A percentile compares a stretch with the other conserved stretches of the same genome.
These are phyloP conservation scores for Penicillium sp. DNA, from an alignment of 2,329 filamentous ascomycete genomes.

Conservation along the genomic window DNA sequence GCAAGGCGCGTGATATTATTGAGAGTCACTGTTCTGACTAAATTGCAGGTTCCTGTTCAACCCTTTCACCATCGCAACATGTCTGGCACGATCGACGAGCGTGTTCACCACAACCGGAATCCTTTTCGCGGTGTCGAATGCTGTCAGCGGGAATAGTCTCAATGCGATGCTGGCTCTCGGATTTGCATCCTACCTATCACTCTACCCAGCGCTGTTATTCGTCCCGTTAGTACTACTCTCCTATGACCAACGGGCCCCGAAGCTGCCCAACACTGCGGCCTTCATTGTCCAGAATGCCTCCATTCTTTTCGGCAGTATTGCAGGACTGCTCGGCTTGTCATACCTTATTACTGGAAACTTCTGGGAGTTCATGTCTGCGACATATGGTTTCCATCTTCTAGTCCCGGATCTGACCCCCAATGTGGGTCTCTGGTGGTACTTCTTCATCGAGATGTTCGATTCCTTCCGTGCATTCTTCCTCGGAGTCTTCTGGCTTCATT, in stretches of 20 bases:
- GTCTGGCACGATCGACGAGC: conserved; percentile 80
- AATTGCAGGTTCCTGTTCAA: conserved; percentile 78
- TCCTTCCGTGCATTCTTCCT: conserved; percentile 96
- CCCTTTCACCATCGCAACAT: conserved; percentile 86
- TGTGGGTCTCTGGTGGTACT: conserved; percentile 98
- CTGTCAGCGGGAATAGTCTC: conserved; percentile 65
- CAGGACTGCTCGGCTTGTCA: conserved; percentile 64
- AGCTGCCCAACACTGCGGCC: conserved; percentile 25
- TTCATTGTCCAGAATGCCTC: conserved; percentile 55
- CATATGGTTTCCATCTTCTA: conserved; percentile 87
- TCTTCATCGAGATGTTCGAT: conserved; percentile 99
- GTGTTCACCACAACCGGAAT: conserved; percentile 87
- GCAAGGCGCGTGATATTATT: background rate
- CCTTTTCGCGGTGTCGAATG: conserved; percentile 74
- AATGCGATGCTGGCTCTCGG: conserved; percentile 79
- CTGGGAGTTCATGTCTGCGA: conserved; percentile 81
- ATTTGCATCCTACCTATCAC: conserved; percentile 82
- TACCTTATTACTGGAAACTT: conserved; percentile 67
- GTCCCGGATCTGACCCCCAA: conserved; percentile 92
- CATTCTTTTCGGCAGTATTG: conserved; percentile 53
- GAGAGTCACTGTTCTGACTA: conserved; percentile 7
- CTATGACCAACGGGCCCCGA: conserved; percentile 58
- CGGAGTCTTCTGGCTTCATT: conserved; percentile 94
- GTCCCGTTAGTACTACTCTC: conserved; percentile 75
- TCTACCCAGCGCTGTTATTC: conserved; percentile 84